A percentile compares a stretch with the other conserved stretches of the same genome.
phyloP scores from a whole-genome alignment of 495 filamentous ascomycete genomes.

The Immersiella caudata region DNA sequence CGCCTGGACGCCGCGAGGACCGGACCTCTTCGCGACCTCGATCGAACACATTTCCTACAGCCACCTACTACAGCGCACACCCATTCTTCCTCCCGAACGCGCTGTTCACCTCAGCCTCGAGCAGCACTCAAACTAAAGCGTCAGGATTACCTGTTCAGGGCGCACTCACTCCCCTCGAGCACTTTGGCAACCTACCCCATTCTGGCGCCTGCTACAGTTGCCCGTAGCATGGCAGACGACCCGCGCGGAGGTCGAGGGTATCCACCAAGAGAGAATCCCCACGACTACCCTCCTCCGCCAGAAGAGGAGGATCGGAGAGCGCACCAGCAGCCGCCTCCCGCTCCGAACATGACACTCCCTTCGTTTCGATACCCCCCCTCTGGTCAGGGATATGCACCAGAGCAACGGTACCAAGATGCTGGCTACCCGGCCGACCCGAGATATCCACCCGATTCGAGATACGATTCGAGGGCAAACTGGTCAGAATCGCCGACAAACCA shows the following conservation, averaged over 20 bases:
- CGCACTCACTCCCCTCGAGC: neutral
- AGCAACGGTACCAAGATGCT: conserved; percentile 27
- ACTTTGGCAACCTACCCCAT: conserved; percentile 6
- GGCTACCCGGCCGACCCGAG: conserved; percentile 13
- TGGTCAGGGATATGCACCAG: conserved; percentile 28
- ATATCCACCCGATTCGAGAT: conserved; percentile 1
- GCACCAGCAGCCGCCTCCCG: conserved; percentile 39
- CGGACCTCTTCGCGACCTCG: conserved; percentile 1
- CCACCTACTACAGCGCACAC: no score
- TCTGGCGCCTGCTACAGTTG: conserved; percentile 16
- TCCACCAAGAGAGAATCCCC: conserved; percentile 39
- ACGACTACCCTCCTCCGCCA: conserved; percentile 52
- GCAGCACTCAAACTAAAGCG: neutral
- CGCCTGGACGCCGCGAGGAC: neutral
- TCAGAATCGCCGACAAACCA: conserved; percentile 27
- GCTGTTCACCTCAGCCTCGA: neutral
- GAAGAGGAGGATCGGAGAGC: conserved; percentile 52
- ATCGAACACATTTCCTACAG: neutral
- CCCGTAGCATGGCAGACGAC: conserved; percentile 49
- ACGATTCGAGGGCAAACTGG: conserved; percentile 21
- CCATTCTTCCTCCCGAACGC: neutral
- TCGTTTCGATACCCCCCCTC: conserved; percentile 27
- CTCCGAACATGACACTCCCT: conserved; percentile 40
- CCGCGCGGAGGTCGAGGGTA: conserved; percentile 42
- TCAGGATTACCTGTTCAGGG: neutral